Base-by-base conservation (phyloP, 768 basidiomycete species). In the Leucocoprinus sp. region DNA sequence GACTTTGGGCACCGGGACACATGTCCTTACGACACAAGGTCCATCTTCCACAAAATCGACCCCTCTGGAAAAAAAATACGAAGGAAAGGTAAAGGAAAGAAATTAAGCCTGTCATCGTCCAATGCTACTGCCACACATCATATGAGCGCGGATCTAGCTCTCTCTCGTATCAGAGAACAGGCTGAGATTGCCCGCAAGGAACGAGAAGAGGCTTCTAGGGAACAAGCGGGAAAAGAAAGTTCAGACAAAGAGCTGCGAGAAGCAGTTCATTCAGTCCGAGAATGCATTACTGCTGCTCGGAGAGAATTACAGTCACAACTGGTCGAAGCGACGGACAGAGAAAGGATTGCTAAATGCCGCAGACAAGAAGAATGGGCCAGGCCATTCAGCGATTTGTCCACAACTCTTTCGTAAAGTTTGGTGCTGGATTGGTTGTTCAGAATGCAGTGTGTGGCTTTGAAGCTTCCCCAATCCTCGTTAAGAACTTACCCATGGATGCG, bases 321-420 rank as follows among this genome's bases (percentile, higher is more conserved):
- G 23, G 43, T 15, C 26, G 37, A 33, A 4, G 28, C 33, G 22
- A 19, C 28, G n/a, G 50, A 40, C n/a, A 45, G 26, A 22, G 40
- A 51, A 21, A 37, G 40, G 15, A 15, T 29, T 9, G 36, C 22
- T 8, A 17, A 26, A 12, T 41, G 41, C 22, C 37, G 17, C n/a
- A 43, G 19, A 28, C 45, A 49, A 28, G 37, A 41, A 22, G 50
- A 49, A 19, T 48, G 44, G 38, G 24, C 37, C 7, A 26, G 14
- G 50, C 50, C 2, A 45, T 47, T 3, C 46, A 45, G 21, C 17
- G 26, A 17, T 33, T 54, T 17, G 42, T 54, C 9, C 39, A 38
- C 17, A 48, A 40, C 9, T 55, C 56, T 5, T 50, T 52, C 23
- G 54, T 55, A 36, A 54, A 51, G 19, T 52, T 49, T 56, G 56